These are phyloP conservation scores for Eutrema heterophyllum DNA, from an alignment of 345 rosid species.

Conservation along the genomic window DNA sequence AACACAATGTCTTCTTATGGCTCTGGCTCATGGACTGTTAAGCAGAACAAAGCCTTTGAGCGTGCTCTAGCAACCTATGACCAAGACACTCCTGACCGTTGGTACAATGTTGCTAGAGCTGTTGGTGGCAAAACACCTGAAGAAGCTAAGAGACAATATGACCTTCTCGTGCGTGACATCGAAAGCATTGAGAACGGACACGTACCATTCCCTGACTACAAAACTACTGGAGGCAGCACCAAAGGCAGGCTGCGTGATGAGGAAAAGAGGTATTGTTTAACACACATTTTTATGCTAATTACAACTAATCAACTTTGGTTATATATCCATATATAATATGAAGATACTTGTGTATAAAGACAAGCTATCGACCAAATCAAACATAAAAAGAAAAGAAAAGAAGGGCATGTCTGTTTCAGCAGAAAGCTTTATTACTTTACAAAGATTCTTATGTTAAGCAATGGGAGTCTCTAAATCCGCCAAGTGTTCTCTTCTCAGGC, in stretches of 20 bases:
- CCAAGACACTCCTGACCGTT: constrained; percentile 95
- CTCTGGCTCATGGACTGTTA: constrained; percentile 64
- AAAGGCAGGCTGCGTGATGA: constrained; percentile 31
- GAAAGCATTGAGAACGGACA: constrained; percentile 72
- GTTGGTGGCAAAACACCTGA: constrained; percentile 86
- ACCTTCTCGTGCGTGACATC: constrained; percentile 66
- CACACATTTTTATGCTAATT: neutral
- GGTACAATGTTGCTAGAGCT: constrained; percentile 88
- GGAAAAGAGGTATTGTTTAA: constrained; percentile 35
- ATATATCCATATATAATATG: neutral
- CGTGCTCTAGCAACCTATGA: constrained; percentile 85
- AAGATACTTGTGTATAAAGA: constrained; percentile 3
- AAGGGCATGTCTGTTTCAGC: constrained; percentile 13
- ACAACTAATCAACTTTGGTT: constrained; percentile 8
- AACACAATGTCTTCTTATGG: constrained; percentile 72
- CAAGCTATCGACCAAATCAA: constrained; percentile 17
- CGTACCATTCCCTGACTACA: constrained; percentile 82
- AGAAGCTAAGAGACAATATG: constrained; percentile 81
- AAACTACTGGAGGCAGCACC: constrained; percentile 35
- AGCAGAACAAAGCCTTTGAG: constrained; percentile 96
- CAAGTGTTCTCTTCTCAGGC: constrained; percentile 25
- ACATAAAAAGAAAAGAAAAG: neutral
- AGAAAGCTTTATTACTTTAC: constrained; percentile 30
- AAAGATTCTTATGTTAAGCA: constrained; percentile 27
- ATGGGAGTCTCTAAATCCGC: constrained; percentile 15